Evolutionary conservation across 352 stramenopile genomes (phyloP).

Genomic region (Aphanomyces invadans): DNA sequence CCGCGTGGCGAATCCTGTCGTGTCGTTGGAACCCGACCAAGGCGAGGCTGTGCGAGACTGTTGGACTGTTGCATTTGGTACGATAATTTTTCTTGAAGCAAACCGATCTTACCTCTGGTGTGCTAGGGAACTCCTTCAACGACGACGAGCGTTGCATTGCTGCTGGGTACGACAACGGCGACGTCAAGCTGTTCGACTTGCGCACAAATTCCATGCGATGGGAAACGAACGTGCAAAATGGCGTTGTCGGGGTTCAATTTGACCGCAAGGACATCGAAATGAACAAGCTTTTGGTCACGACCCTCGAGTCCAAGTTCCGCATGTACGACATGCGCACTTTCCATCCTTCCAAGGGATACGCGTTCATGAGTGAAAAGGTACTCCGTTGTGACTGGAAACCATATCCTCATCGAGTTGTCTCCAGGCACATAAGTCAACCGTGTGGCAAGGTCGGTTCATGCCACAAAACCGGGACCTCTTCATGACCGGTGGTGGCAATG

Average conservation of each 20-base stretch:
- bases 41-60: slow-evolving; percentile 83
- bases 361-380: slow-evolving; percentile 84
- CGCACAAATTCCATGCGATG: slow-evolving; percentile 89
- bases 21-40: slow-evolving; percentile 87
- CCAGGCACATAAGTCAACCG: slow-evolving; percentile 89
- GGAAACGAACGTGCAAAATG: slow-evolving; percentile 95
- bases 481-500: slow-evolving; percentile 94
- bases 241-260: slow-evolving; percentile 93
- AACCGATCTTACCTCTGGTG: not conserved
- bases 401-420: not conserved
- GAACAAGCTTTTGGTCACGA: slow-evolving; percentile 95
- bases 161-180: slow-evolving; percentile 95
- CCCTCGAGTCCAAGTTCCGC: slow-evolving; percentile 93
- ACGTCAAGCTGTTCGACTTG: slow-evolving; percentile 96
- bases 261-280: slow-evolving; percentile 96
- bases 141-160: slow-evolving; percentile 89
- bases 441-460: slow-evolving; percentile 92
- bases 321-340: slow-evolving; percentile 92
- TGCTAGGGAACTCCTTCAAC: slow-evolving; percentile 80
- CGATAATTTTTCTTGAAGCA: not conserved
- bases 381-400: slow-evolving; percentile 32
- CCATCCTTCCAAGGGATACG: slow-evolving; percentile 88
- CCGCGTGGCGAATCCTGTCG: slow-evolving; percentile 83
- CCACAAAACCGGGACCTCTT: slow-evolving; percentile 96
- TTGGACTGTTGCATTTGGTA: slow-evolving; percentile 93